Conservation (phyloP, 2,329 filamentous ascomycete species). For the Lecanicillium sp. region DNA sequence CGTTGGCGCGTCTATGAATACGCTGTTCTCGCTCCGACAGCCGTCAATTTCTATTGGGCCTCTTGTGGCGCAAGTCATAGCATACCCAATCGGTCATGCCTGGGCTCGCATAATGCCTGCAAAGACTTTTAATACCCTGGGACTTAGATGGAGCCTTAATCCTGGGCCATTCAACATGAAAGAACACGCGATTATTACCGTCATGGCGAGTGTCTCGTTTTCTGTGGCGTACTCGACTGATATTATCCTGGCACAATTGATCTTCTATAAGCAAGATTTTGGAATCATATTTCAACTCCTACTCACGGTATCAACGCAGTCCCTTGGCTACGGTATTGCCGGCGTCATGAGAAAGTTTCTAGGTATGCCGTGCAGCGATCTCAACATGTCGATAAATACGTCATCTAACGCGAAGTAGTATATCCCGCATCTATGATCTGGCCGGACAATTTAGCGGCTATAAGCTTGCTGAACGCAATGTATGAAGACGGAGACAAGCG, state of each 20-base stretch:
- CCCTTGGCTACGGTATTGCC: constrained; percentile 60
- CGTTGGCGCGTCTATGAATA: constrained; percentile 52
- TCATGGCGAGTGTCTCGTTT: constrained; percentile 66
- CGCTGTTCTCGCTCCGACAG: constrained; percentile 53
- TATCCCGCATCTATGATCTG: constrained; percentile 67
- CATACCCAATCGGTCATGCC: constrained; percentile 53
- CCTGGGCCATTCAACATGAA: constrained; percentile 64
- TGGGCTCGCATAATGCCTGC: constrained; percentile 51
- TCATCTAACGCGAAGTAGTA: constrained; percentile 23
- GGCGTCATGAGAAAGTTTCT: constrained; percentile 59
- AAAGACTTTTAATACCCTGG: constrained; percentile 41
- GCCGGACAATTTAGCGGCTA: constrained; percentile 58
- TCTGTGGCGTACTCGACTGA: constrained; percentile 65
- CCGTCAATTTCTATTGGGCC: constrained; percentile 53
- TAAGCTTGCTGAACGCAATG: constrained; percentile 63
- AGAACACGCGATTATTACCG: constrained; percentile 59
- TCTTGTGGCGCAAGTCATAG: constrained; percentile 55
- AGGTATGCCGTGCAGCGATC: constrained; percentile 26
- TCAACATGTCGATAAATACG: too few relatives aligned
- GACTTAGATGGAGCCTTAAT: constrained; percentile 49
- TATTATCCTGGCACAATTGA: constrained; percentile 60
- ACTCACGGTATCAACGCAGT: constrained; percentile 60
- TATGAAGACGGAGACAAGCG: constrained; percentile 49
- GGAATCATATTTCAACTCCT: constrained; percentile 59
- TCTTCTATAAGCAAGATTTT: constrained; percentile 65